Percentiles rank a stretch among this genome's conserved stretches.
Evolutionary conservation across 768 basidiomycete species (phyloP).

Genomic region (Panellus pusillus): DNA sequence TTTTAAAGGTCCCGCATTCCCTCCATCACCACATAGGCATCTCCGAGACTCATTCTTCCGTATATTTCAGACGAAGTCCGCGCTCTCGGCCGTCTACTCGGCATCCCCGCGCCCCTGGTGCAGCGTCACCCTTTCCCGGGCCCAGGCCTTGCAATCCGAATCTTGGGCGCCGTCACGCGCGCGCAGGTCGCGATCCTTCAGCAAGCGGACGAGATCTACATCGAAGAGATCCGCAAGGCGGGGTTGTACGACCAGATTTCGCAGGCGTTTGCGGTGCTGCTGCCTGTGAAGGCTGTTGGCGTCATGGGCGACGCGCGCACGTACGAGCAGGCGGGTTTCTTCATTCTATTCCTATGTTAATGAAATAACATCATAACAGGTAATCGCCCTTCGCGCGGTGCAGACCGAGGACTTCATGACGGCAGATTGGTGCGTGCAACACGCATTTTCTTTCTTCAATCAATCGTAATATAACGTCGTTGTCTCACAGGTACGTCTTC

Average conservation of each 20-base stretch:
- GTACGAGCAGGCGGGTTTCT: conserved; percentile 76
- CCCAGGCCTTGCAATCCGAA: conserved; percentile 96
- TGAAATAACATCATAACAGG: conserved; percentile 38
- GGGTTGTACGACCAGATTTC: conserved; percentile 90
- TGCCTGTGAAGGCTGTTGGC: conserved; percentile 96
- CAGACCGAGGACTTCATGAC: conserved; percentile 99
- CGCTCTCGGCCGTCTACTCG: conserved; percentile 84
- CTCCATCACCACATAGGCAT: too few species aligned
- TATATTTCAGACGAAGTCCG: conserved; percentile 83
- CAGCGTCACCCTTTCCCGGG: conserved; percentile 99
- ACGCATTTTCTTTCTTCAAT: conserved; percentile 9
- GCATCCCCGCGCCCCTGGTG: conserved; percentile 90
- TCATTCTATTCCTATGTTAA: conserved; percentile 11
- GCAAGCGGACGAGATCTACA: conserved; percentile 92
- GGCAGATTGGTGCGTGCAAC: conserved; percentile 80
- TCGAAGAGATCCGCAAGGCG: conserved; percentile 95
- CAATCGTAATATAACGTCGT: conserved; percentile 23
- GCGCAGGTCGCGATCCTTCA: conserved; percentile 92
- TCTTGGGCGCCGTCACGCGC: conserved; percentile 91
- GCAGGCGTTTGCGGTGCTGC: conserved; percentile 93
- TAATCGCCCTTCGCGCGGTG: conserved; percentile 92
- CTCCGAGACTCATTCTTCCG: conserved; percentile 5
- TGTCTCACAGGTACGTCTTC: conserved; percentile 79
- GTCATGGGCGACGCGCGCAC: conserved; percentile 97
- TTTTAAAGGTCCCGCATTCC: conserved; percentile 72